Conservation (phyloP, 768 basidiomycete species). For the Rhizopogon roseolus region DNA sequence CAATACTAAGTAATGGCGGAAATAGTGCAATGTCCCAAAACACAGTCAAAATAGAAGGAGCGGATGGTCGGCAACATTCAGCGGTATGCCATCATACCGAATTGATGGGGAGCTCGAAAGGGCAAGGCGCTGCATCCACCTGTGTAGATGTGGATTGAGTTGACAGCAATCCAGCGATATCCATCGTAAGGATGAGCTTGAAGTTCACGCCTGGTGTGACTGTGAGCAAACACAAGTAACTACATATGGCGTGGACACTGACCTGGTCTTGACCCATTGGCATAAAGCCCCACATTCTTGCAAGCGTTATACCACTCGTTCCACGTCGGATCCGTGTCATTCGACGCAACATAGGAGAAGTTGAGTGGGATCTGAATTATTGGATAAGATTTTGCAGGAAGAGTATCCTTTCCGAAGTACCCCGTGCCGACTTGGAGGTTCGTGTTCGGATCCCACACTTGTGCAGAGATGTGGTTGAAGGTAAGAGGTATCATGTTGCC, state of each 20-base stretch:
- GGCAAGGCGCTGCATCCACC: constrained; percentile 60
- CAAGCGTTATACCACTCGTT: constrained; percentile 74
- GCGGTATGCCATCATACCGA: constrained; percentile 33
- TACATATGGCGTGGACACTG: constrained; percentile 21
- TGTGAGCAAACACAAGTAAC: constrained; percentile 1
- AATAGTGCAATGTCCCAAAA: not conserved
- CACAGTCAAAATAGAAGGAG: not conserved
- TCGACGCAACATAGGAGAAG: constrained; percentile 78
- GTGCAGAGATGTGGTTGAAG: constrained; percentile 62
- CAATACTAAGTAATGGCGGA: not conserved
- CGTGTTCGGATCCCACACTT: constrained; percentile 67
- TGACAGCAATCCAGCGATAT: constrained; percentile 64
- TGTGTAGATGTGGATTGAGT: constrained; percentile 49
- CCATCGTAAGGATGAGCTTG: constrained; percentile 58
- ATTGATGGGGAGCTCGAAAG: constrained; percentile 57
- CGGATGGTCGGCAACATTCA: not conserved
- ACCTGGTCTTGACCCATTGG: constrained; percentile 56
- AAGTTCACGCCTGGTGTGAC: constrained; percentile 47
- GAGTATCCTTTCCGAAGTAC: constrained; percentile 47
- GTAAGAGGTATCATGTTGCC: constrained; percentile 74
- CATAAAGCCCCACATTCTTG: constrained; percentile 49
- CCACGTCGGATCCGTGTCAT: constrained; percentile 84
- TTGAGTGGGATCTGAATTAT: constrained; percentile 70
- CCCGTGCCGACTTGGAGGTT: constrained; percentile 64
- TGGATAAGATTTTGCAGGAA: constrained; percentile 66